Evolutionary conservation across 1,284 basidiomycete species (phyloP).

Genomic region (Irpex lacteus): DNA sequence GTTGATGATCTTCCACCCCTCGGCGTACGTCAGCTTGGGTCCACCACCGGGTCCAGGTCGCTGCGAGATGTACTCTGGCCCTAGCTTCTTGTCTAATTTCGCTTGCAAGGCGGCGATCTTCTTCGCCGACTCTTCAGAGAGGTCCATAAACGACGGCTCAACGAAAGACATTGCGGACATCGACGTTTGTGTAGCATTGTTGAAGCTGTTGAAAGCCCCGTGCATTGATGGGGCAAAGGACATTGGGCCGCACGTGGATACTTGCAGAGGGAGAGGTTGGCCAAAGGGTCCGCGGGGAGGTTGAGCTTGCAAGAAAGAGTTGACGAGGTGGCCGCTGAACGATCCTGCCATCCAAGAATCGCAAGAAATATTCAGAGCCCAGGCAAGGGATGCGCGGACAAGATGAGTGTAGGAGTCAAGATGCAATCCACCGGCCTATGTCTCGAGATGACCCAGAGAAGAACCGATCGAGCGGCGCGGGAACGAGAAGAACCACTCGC

Average conservation of each 20-base stretch:
- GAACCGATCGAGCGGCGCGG: slow-evolving; percentile 3
- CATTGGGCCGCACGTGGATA: slow-evolving; percentile 51
- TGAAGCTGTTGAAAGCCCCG: slow-evolving; percentile 28
- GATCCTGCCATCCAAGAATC: slow-evolving; percentile 40
- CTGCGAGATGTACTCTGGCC: slow-evolving; percentile 90
- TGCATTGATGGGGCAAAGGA: slow-evolving; percentile 58
- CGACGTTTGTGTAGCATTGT: slow-evolving; percentile 1
- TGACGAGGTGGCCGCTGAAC: slow-evolving; percentile 47
- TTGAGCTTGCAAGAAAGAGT: slow-evolving; percentile 34
- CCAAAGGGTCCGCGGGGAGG: slow-evolving; percentile 31
- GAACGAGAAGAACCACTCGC: background rate
- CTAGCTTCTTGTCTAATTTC: slow-evolving; percentile 85
- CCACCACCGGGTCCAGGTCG: slow-evolving; percentile 88
- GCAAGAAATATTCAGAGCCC: background rate
- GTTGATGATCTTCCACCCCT: slow-evolving; percentile 97
- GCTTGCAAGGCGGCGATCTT: slow-evolving; percentile 76
- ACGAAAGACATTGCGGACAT: slow-evolving; percentile 18
- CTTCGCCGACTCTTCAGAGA: slow-evolving; percentile 55
- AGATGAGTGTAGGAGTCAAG: background rate
- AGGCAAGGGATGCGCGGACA: background rate
- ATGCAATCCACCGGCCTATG: background rate
- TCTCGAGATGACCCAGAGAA: background rate
- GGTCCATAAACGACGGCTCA: slow-evolving; percentile 35
- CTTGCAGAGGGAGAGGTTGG: slow-evolving; percentile 24
- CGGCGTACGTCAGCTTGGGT: slow-evolving; percentile 89